Evolutionary conservation across 2,329 filamentous ascomycete genomes (phyloP).

Genomic region (Claviceps sp.): DNA sequence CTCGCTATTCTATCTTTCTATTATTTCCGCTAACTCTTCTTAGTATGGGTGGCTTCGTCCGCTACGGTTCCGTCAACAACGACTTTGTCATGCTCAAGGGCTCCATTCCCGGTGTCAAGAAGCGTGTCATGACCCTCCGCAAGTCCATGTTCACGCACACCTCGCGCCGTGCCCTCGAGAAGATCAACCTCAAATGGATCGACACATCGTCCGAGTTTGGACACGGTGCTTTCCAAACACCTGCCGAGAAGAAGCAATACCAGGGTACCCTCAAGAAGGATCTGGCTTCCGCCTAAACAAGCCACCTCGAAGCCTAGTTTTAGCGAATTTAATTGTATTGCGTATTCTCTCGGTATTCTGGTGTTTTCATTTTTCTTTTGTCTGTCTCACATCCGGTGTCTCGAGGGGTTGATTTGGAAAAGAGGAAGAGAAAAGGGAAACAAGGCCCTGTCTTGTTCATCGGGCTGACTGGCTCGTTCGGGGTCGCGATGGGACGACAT

Average conservation of each 20-base stretch:
- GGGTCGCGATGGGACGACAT: background rate
- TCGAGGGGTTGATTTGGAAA: conserved; percentile 19
- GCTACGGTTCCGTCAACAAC: conserved; percentile 98
- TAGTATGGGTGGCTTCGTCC: conserved; percentile 97
- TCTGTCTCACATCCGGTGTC: conserved; percentile 45
- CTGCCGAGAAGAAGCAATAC: conserved; percentile 95
- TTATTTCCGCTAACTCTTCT: conserved; percentile 15
- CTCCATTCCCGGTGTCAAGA: conserved; percentile 95
- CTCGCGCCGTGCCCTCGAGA: conserved; percentile 89
- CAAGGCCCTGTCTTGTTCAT: background rate
- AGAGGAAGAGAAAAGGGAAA: background rate
- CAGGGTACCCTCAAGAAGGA: conserved; percentile 99
- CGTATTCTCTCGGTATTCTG: background rate
- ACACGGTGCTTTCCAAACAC: conserved; percentile 98
- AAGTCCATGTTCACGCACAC: conserved; percentile 99
- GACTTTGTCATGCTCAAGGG: conserved; percentile 98
- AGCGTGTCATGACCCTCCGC: conserved; percentile 96
- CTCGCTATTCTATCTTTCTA: background rate
- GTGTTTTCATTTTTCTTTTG: conserved; percentile 19
- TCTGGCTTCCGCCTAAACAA: conserved; percentile 33
- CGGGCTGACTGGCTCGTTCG: background rate
- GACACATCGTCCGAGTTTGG: conserved; percentile 99
- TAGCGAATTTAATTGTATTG: conserved; percentile 21
- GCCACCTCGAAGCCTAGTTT: conserved; percentile 16
- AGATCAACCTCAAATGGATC: conserved; percentile 99